Base-by-base conservation (phyloP, 495 filamentous ascomycete species). In the Neurospora sp. region DNA sequence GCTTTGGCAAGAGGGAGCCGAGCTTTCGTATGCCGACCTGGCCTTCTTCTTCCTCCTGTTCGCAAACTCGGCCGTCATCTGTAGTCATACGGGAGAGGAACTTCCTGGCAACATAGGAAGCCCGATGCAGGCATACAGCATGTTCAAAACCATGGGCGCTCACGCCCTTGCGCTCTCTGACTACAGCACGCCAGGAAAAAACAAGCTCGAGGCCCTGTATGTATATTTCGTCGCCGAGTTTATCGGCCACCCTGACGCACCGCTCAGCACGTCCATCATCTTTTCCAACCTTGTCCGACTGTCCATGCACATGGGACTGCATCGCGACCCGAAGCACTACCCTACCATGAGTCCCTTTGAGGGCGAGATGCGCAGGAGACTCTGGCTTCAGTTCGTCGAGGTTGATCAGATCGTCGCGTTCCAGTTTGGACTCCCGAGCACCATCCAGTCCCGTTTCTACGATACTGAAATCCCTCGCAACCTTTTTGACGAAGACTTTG, bases 231-330 rank as follows among this genome's bases (percentile, higher is more conserved):
- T 77, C 4, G 74, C 74, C n/a, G 83, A 85, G 72, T 83, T 80
- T 61, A 71, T 80, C 20, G 74, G 77, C 22, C 73, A 73, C 5
- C 61, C 71, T 8, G 81, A 84, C 68, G 76, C 78, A 8, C 75
- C 78, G n/a, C 79, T 82, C 27, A 82, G 80, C 59, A 76, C 77
- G n/a, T 82, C 83, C 69, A 74, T 84, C 16, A 75, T 85, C 4
- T 70, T 85, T 2, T 77, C 80, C 14, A 77, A 84, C 0, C 77
- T 76, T 1, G 73, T 84, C 14, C 78, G 80, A 7, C 75, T 83
- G 5, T 79, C 82, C 12, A 81, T 84, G 78, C 80, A 80, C 42
- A 81, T 81, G 80, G 82, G 82, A 5, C 76, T 81, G 41, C 82
- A 84, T 69, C 79, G 82, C 1, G 82, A 84, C 48, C 78, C 81